These are phyloP conservation scores for Calocera viscosa DNA, from an alignment of 768 basidiomycete genomes.

Conservation along the genomic window DNA sequence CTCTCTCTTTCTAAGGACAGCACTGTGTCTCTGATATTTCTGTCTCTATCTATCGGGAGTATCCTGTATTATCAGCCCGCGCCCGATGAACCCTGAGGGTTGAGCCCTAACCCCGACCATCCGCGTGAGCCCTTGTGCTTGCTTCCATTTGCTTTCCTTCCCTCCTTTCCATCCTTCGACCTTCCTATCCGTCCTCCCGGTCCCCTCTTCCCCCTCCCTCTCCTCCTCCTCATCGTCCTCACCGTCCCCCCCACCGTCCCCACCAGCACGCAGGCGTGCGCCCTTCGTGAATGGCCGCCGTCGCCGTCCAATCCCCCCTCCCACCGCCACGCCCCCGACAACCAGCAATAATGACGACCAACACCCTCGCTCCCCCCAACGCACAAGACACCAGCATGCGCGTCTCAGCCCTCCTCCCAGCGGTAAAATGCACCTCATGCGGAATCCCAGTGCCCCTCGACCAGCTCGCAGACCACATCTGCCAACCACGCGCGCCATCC, in stretches of 20 bases:
- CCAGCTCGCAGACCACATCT: slow-evolving; percentile 68
- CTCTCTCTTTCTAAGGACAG: too few species aligned
- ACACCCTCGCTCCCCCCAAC: background rate
- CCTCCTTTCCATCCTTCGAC: too few species aligned
- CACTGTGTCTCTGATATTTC: too few species aligned
- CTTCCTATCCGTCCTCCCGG: background rate
- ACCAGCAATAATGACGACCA: background rate
- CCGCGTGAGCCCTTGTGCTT: too few species aligned
- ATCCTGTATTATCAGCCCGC: too few species aligned
- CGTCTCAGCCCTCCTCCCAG: slow-evolving; percentile 67
- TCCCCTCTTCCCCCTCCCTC: background rate
- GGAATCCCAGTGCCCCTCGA: slow-evolving; percentile 53
- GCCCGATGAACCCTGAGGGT: too few species aligned
- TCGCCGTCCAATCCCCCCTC: background rate
- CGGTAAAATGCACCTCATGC: slow-evolving; percentile 78
- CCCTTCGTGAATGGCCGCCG: background rate
- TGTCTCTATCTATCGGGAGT: too few species aligned
- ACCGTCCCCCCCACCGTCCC: background rate
- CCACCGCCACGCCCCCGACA: background rate
- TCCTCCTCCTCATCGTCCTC: background rate
- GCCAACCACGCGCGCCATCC: slow-evolving; percentile 26
- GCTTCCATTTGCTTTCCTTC: too few species aligned
- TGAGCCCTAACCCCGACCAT: too few species aligned
- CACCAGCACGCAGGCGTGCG: background rate
- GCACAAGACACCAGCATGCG: slow-evolving; percentile 29